Base-by-base conservation (phyloP, 176 grass and related monocot genomes). In the Triticum monococcum region DNA sequence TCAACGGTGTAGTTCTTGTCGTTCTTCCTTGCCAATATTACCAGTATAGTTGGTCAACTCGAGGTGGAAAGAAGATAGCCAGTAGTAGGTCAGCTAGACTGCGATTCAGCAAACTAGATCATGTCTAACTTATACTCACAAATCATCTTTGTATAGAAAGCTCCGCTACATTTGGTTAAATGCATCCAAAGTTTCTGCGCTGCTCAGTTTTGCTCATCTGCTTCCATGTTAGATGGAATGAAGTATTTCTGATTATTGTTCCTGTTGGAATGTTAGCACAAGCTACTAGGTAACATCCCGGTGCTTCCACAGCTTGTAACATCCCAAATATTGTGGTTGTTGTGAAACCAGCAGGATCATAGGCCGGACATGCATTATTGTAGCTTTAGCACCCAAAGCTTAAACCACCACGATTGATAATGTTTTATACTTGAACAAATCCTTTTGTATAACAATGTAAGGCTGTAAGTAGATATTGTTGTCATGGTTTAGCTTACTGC, bases 1-100 rank as follows among this genome's bases (percentile, higher is more conserved):
- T 91, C 89, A 84, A 91, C 75, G 60, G 35, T 80, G 36, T 3
- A 22, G 48, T 80, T 62, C 28, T 67, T 60, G 33, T 7, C 33
- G 24, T 61, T n/a, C 0, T 61, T 60, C 31, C 25, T 84, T 84
- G 5, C 20, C 72, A 20, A 57, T 22, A 57, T 57, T 57, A 57
- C 18, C 35, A 48, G 25, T 66, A 24, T 52, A 24, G 17, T 32
- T 66, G 60, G 83, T 77, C 22, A 84, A 84, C 26, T 23, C 12
- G 59, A 18, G 38, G 70, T 64, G 56, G 25, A 32, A 74, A 46
- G 74, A 84, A 46, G 66, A 84, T 74, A 71, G 59, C 66, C 57
- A 68, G 18, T 18, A 22, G 20, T 66, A 25, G 37, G 68, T 83
- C 33, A 6, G 18, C 23, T 89, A 23, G 35, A 50, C 38, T 41